Evolutionary conservation across 2,329 filamentous ascomycete genomes (phyloP).

Genomic region (Diaporthe sp.): DNA sequence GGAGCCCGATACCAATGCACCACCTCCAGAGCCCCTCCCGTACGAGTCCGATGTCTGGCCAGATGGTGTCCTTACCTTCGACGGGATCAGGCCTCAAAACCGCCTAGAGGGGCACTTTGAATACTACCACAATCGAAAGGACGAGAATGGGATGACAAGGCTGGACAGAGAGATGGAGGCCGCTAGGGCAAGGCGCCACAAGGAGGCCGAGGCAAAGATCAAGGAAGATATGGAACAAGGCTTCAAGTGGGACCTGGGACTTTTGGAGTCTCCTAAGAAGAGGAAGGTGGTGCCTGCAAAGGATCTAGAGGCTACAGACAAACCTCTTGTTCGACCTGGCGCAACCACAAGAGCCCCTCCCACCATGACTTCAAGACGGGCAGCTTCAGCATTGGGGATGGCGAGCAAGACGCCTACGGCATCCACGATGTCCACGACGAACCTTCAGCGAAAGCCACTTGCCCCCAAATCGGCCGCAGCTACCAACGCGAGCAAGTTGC

Average conservation of each 20-base stretch:
- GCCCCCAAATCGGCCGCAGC: conserved; percentile 40
- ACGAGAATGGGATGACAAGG: conserved; percentile 75
- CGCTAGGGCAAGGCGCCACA: conserved; percentile 62
- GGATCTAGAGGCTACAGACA: conserved; percentile 34
- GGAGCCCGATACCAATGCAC: conserved; percentile 51
- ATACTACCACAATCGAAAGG: conserved; percentile 73
- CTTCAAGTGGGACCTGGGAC: conserved; percentile 40
- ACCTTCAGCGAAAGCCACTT: conserved; percentile 44
- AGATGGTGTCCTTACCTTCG: conserved; percentile 67
- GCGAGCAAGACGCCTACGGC: conserved; percentile 44
- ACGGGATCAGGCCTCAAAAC: conserved; percentile 70
- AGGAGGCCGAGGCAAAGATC: conserved; percentile 76
- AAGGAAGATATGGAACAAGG: conserved; percentile 74
- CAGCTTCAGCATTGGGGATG: conserved; percentile 66
- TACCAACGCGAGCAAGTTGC: conserved; percentile 42
- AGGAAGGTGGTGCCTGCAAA: conserved; percentile 49
- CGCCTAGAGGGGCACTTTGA: conserved; percentile 73
- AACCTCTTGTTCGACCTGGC: conserved; percentile 39
- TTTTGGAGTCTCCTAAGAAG: conserved; percentile 62
- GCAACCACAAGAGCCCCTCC: conserved; percentile 53
- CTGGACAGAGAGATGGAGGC: conserved; percentile 73
- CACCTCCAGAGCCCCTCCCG: conserved; percentile 60
- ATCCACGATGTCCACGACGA: conserved; percentile 41
- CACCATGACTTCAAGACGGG: conserved; percentile 67
- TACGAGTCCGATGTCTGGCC: conserved; percentile 80